These are phyloP conservation scores for Raffaelea albimanens DNA, from an alignment of 2,329 filamentous ascomycete species.

Conservation along the genomic window DNA sequence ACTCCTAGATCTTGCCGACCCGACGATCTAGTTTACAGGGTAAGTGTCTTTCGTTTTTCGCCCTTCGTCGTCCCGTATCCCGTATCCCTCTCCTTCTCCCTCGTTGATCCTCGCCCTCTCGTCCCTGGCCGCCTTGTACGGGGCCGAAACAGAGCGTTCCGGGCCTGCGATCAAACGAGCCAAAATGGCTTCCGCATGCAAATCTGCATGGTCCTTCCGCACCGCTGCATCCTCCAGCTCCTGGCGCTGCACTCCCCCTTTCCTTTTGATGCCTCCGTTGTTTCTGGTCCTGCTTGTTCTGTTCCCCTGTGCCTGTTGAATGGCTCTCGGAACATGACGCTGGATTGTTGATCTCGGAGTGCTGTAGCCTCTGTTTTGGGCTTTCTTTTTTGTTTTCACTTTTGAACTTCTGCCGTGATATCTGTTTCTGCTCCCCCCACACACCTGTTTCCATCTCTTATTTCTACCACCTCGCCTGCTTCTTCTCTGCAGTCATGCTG, in stretches of 20 bases:
- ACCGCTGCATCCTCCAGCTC: not conserved
- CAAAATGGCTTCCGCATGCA: not conserved
- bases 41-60: constrained; percentile 2
- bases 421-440: not conserved
- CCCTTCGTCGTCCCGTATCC: not conserved
- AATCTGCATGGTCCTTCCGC: not conserved
- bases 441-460: not conserved
- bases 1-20: not conserved
- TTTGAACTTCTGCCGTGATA: not conserved
- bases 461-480: not conserved
- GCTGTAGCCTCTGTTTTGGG: not conserved
- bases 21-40: constrained; percentile 5
- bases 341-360: too few species aligned
- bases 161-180: not conserved
- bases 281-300: too few species aligned
- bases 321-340: too few species aligned
- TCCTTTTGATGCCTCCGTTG: too few species aligned
- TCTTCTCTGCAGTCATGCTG: not conserved
- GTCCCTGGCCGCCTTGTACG: not conserved
- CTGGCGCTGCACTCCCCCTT: not conserved
- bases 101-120: not conserved
- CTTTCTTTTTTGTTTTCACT: not conserved
- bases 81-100: not conserved
- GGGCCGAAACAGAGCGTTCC: not conserved
- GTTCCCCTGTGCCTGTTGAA: too few species aligned